These are phyloP conservation scores for Trichopus zeylanicus DNA, from an alignment of 116 monocot genomes.

Conservation along the genomic window DNA sequence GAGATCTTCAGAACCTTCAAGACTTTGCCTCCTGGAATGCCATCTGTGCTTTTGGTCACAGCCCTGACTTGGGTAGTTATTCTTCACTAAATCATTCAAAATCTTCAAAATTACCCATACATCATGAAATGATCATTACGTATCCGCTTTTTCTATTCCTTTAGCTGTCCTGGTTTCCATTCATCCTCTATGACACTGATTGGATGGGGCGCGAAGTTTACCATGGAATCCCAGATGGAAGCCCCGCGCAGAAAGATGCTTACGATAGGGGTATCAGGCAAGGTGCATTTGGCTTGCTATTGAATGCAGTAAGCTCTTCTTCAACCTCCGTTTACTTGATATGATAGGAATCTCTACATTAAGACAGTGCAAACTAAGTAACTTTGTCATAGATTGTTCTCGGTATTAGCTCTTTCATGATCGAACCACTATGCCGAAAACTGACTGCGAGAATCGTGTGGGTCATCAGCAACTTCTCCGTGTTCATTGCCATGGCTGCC, in stretches of 20 bases:
- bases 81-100: background rate
- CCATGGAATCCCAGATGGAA: slow-evolving; percentile 36
- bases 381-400: slow-evolving; percentile 28
- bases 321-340: too few species aligned
- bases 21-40: slow-evolving; percentile 46
- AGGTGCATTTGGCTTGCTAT: slow-evolving; percentile 31
- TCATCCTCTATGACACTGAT: slow-evolving; percentile 50
- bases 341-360: too few species aligned
- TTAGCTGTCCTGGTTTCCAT: slow-evolving; percentile 54
- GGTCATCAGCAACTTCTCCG: slow-evolving; percentile 45
- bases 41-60: slow-evolving; percentile 39
- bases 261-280: slow-evolving; percentile 20
- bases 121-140: background rate
- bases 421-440: slow-evolving; percentile 40
- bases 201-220: slow-evolving; percentile 68
- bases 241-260: slow-evolving; percentile 2
- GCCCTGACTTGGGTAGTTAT: slow-evolving; percentile 42
- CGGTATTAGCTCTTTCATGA: slow-evolving; percentile 36
- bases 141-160: background rate
- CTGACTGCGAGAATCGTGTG: slow-evolving; percentile 44
- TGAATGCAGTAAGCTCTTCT: slow-evolving; percentile 20
- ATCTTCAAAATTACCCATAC: too few species aligned
- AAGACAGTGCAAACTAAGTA: background rate
- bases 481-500: slow-evolving; percentile 33
- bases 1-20: slow-evolving; percentile 26